Conservation (phyloP, 192 early-diverging fungal species). For the Haplosporangium gracile region DNA sequence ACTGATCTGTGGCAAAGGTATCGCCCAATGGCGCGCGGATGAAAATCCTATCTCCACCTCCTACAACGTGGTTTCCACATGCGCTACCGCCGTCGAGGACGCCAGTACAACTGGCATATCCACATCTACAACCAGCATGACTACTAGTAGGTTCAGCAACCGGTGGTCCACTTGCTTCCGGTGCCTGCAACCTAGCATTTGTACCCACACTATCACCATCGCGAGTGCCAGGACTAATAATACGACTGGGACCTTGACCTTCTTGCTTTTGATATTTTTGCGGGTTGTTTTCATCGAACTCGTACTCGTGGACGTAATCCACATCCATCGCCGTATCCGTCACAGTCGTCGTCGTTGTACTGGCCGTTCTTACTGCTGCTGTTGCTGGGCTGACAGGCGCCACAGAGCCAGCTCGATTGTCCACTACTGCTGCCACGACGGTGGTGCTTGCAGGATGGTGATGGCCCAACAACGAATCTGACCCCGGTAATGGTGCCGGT, state of each 20-base stretch:
- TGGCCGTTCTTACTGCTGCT: not conserved
- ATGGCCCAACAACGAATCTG: too few species aligned
- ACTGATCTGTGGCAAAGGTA: not conserved
- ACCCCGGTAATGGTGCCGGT: too few species aligned
- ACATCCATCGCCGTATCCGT: not conserved
- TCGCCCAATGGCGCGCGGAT: not conserved
- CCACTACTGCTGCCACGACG: not conserved
- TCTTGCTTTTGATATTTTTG: too few species aligned
- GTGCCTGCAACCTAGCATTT: too few species aligned
- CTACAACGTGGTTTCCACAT: too few species aligned
- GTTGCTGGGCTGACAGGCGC: not conserved
- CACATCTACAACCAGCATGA: too few species aligned
- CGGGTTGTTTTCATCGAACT: not conserved
- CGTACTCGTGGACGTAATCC: not conserved
- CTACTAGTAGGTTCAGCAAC: too few species aligned
- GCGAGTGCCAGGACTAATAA: not conserved
- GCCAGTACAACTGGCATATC: too few species aligned
- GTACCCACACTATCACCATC: too few species aligned
- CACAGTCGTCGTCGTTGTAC: not conserved
- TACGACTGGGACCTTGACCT: not conserved
- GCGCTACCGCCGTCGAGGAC: too few species aligned
- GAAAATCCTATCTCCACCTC: not conserved
- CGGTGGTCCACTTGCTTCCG: too few species aligned
- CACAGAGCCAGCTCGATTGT: not conserved
- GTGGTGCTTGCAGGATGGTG: too few species aligned